phyloP scores from a whole-genome alignment of 148 eudicot genomes.

The Linanthus parryae region DNA sequence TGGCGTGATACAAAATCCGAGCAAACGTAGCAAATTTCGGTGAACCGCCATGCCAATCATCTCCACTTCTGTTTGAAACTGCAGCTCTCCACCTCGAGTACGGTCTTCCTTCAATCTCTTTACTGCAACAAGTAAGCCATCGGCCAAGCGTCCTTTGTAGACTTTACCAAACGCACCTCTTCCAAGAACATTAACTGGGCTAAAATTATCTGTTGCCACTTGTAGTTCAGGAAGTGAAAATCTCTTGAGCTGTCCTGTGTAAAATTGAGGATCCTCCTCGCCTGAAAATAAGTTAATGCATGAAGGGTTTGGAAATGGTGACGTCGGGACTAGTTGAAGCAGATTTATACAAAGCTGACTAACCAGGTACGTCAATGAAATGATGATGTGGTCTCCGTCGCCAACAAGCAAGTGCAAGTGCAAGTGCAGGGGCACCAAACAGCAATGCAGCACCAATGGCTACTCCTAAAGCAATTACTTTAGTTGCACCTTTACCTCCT shows the following conservation, averaged over 20 bases:
- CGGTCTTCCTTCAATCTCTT: conserved; percentile 82
- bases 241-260: conserved; percentile 78
- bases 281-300: conserved; percentile 32
- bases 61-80: conserved; percentile 83
- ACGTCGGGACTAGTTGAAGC: not conserved
- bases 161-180: conserved; percentile 90
- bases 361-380: conserved; percentile 86
- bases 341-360: conserved; percentile 17
- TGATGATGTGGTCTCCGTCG: conserved; percentile 62
- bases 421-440: conserved; percentile 79
- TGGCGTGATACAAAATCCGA: conserved; percentile 88
- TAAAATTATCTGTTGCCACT: conserved; percentile 71
- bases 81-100: conserved; percentile 72
- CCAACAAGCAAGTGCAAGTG: conserved; percentile 63
- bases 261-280: conserved; percentile 88
- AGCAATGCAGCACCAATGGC: conserved; percentile 79
- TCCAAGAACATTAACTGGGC: conserved; percentile 63
- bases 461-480: conserved; percentile 83
- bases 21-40: conserved; percentile 68
- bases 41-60: conserved; percentile 92
- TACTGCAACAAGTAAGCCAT: conserved; percentile 77
- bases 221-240: conserved; percentile 76
- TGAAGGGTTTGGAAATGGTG: not conserved
- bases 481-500: conserved; percentile 52
- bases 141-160: conserved; percentile 77